phyloP scores from a whole-genome alignment of 2,329 filamentous ascomycete species.

The Verticillium isaacii region DNA sequence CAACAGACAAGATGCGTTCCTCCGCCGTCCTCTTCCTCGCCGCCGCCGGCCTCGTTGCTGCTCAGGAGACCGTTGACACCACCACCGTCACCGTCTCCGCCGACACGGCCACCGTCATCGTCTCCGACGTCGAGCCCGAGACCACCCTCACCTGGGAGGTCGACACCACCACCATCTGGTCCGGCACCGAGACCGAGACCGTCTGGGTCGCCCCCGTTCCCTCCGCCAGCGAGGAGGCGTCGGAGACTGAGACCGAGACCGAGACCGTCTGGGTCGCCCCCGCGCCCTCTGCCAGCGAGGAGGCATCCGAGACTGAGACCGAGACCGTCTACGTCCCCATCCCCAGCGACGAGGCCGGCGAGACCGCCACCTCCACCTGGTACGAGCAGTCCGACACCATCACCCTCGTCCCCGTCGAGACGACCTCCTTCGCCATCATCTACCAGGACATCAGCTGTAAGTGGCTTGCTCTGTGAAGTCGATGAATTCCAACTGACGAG shows the following conservation, averaged over 20 bases:
- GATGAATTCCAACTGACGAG: background rate
- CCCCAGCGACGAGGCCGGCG: background rate
- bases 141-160: slow-evolving; percentile 9
- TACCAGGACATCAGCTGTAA: slow-evolving; percentile 2
- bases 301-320: slow-evolving; percentile 4
- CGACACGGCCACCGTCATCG: background rate
- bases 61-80: slow-evolving; percentile 14
- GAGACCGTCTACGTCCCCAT: background rate
- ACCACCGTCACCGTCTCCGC: slow-evolving; percentile 11
- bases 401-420: slow-evolving; percentile 7
- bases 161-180: background rate
- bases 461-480: background rate
- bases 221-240: slow-evolving; percentile 3
- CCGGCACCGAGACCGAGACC: slow-evolving; percentile 2
- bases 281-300: background rate
- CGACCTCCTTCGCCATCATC: slow-evolving; percentile 1
- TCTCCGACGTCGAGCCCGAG: slow-evolving; percentile 1
- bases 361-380: background rate
- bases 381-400: background rate
- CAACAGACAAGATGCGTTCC: slow-evolving; percentile 15
- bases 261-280: slow-evolving; percentile 1
- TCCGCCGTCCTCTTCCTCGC: slow-evolving; percentile 13
- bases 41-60: slow-evolving; percentile 13
- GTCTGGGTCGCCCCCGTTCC: background rate
- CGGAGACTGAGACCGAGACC: slow-evolving; percentile 1